Evolutionary conservation across 352 stramenopile species (phyloP).

Genomic region (Globisporangium mamillatum): DNA sequence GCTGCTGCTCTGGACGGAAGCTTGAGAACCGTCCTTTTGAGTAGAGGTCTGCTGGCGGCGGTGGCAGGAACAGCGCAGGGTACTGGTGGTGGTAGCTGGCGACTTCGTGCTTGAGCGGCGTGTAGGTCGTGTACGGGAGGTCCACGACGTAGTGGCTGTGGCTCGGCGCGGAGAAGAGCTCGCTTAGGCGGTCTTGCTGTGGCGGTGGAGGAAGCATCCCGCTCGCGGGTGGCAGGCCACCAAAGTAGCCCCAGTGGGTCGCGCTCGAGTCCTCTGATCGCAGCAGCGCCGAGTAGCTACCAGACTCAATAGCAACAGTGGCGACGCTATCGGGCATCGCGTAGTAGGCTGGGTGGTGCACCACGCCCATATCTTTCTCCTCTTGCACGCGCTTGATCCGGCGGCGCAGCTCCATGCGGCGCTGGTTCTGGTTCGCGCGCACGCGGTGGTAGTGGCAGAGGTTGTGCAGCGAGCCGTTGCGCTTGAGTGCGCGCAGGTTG

Average conservation of each 20-base stretch:
- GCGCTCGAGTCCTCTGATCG: not conserved
- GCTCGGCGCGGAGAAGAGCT: conserved; percentile 4
- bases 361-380: not conserved
- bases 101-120: not conserved
- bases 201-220: not conserved
- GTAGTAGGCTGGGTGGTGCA: conserved; percentile 1
- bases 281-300: not conserved
- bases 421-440: conserved; percentile 18
- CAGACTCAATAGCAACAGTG: not conserved
- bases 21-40: no score
- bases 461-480: conserved; percentile 17
- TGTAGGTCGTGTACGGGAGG: not conserved
- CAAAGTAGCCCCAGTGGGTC: conserved; percentile 1
- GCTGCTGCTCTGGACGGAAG: no score
- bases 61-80: not conserved
- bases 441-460: conserved; percentile 17
- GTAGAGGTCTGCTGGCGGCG: no score
- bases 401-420: conserved; percentile 12
- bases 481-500: conserved; percentile 13
- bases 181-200: not conserved
- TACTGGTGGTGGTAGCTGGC: not conserved
- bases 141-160: conserved; percentile 4
- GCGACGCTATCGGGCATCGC: not conserved
- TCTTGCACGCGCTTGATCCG: conserved; percentile 11
- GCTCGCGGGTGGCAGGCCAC: not conserved